Base-by-base conservation (phyloP, 305 asterid genomes). In the Solanum hybrid region DNA sequence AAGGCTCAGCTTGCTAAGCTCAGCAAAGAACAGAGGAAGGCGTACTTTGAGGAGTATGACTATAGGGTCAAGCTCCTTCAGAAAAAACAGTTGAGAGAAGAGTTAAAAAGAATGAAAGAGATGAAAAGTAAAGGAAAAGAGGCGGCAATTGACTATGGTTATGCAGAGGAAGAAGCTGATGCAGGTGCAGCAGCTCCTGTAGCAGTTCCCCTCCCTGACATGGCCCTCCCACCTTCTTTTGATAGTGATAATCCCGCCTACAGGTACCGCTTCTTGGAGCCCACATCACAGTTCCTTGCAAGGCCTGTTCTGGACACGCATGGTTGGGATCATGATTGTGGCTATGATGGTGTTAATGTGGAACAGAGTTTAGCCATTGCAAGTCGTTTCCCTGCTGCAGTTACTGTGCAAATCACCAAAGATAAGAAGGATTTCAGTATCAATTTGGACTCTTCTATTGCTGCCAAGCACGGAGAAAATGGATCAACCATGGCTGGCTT, bases 301-400 rank as follows among this genome's bases (percentile, higher is more conserved):
- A 92, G 99, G 92, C 99, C 99, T 3, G 99, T 97, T 90, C 93
- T 96, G 26, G 99, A 97, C 76, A 92, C 94, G 86, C 98, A 95
- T 64, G 99, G 99, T 7, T 97, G 99, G 99, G 99, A 97, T 93
- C 99, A 97, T 79, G 99, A 97, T 91, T 96, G 98, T 79, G 99
- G 99, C 42, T 97, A 97, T 38, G 99, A 97, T 69, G 99, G 99
- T 26, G 99, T 97, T 93, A 96, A 96, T 92, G 91, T 97, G 22
- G 99, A 97, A 86, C 98, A 97, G 90, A 92, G 92, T 90, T 91
- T 94, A 13, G 98, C 99, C 14, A 89, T 97, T 13, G 92, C 94
- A 7, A 94, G 88, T 36, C 96, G 95, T 42, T 94, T 95, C 51
- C 96, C 99, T 73, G 94, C 95, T 26, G 92, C 95, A n/a, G 93